A percentile compares a stretch with the other conserved stretches of the same genome.
Conservation (phyloP, 2,329 filamentous ascomycete species). For the Penicillium sp. region DNA sequence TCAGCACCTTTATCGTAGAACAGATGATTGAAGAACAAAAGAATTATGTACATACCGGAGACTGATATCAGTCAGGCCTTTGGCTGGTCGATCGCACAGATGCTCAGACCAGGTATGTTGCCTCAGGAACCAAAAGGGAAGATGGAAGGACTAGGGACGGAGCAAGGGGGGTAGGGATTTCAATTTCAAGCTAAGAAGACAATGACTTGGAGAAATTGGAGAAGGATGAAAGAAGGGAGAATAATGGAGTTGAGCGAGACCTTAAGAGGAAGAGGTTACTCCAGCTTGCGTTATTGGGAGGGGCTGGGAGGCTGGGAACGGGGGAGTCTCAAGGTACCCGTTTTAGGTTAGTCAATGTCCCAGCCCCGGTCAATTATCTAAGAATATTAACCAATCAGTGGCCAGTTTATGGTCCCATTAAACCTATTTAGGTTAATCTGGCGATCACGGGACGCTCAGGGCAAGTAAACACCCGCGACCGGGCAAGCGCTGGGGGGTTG, state of each 20-base stretch:
- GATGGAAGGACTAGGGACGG: background rate
- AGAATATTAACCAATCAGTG: constrained; percentile 15
- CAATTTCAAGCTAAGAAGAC: background rate
- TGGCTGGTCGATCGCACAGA: constrained; percentile 5
- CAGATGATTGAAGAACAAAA: constrained; percentile 11
- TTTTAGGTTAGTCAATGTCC: constrained; percentile 11
- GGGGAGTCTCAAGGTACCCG: constrained; percentile 15
- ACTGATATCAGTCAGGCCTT: background rate
- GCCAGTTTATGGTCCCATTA: background rate
- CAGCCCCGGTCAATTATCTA: constrained; percentile 23
- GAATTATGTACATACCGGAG: constrained; percentile 29
- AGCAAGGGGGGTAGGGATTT: background rate
- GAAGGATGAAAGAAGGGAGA: constrained; percentile 12
- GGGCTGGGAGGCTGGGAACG: constrained; percentile 30
- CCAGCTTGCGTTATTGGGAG: constrained; percentile 11
- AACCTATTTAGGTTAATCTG: constrained; percentile 14
- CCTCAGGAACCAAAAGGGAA: constrained; percentile 5
- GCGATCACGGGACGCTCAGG: constrained; percentile 25
- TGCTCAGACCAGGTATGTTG: constrained; percentile 6
- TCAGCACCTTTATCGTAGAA: constrained; percentile 11
- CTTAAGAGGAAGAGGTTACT: constrained; percentile 24
- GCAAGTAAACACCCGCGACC: constrained; percentile 27
- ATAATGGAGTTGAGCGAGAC: constrained; percentile 18
- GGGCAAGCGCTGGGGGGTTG: constrained; percentile 18
- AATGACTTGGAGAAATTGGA: constrained; percentile 2